Percentiles rank a stretch among this genome's conserved stretches.
phyloP scores from a whole-genome alignment of 352 stramenopile species.

The Phytophthora pistaciae region DNA sequence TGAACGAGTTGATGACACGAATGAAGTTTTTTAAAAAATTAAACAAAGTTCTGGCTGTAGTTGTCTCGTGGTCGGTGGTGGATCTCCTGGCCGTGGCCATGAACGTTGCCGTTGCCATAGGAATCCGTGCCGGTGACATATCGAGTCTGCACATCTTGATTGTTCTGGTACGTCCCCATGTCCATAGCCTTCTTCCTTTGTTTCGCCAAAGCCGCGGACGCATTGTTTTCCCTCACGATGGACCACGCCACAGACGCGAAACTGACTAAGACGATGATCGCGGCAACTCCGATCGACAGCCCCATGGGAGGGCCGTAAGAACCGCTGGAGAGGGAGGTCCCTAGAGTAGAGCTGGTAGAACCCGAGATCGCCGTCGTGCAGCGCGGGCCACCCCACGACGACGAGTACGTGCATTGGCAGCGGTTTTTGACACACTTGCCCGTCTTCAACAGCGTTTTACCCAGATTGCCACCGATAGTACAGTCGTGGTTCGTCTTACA shows the following conservation, averaged over 20 bases:
- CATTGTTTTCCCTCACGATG: neutral
- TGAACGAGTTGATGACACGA: neutral
- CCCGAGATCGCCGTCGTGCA: constrained; percentile 40
- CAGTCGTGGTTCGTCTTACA: constrained; percentile 52
- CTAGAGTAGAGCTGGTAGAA: constrained; percentile 2
- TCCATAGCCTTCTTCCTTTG: neutral
- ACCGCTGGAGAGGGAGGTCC: neutral
- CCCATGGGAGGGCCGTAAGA: neutral
- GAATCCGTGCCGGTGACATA: neutral
- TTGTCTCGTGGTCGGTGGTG: neutral
- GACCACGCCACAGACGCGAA: neutral
- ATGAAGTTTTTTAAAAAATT: neutral
- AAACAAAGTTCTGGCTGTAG: neutral
- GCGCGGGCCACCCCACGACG: constrained; percentile 55
- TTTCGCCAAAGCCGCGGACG: neutral
- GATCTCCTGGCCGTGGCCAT: neutral
- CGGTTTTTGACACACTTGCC: constrained; percentile 49
- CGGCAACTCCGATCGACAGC: neutral
- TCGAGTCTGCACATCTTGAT: neutral
- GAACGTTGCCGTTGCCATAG: neutral
- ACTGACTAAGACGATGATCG: neutral
- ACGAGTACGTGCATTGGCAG: constrained; percentile 49
- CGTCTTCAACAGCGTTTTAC: constrained; percentile 29
- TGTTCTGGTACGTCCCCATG: neutral
- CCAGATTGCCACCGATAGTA: constrained; percentile 32